Evolutionary conservation across 805 yeast genomes (phyloP).

Genomic region (Starmerella davenportii): DNA sequence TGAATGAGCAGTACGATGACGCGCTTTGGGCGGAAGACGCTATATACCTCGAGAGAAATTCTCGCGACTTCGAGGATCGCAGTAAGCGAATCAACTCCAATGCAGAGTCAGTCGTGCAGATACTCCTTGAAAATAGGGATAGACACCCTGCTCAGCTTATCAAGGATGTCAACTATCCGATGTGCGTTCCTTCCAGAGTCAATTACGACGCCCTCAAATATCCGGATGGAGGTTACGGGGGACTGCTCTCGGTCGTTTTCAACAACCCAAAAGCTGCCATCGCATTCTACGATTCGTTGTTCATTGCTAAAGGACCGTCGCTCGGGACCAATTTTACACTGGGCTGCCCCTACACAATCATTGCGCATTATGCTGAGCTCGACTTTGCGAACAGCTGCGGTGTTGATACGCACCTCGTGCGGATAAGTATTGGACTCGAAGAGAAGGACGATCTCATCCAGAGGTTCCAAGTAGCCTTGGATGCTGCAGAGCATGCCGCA

Average conservation of each 20-base stretch:
- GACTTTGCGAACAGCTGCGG: constrained; percentile 71
- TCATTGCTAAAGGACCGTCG: constrained; percentile 73
- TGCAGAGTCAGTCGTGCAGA: constrained; percentile 25
- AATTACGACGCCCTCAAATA: constrained; percentile 58
- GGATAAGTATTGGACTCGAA: constrained; percentile 78
- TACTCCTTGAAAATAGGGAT: constrained; percentile 11
- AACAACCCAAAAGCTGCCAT: constrained; percentile 44
- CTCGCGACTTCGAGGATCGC: constrained; percentile 66
- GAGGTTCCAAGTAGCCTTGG: constrained; percentile 37
- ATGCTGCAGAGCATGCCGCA: constrained; percentile 14
- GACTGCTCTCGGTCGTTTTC: constrained; percentile 60
- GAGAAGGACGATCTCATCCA: constrained; percentile 38
- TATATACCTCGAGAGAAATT: constrained; percentile 74
- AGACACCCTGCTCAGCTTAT: constrained; percentile 28
- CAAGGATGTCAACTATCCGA: constrained; percentile 56
- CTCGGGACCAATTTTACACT: constrained; percentile 78
- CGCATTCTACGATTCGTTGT: constrained; percentile 52
- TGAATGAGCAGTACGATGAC: constrained; percentile 48
- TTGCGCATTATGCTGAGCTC: constrained; percentile 70
- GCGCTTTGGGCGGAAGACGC: constrained; percentile 88
- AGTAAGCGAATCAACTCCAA: constrained; percentile 28
- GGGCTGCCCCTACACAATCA: constrained; percentile 74
- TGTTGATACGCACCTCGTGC: constrained; percentile 55
- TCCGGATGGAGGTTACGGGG: constrained; percentile 74
- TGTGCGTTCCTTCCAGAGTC: constrained; percentile 31